Evolutionary conservation across 2,329 filamentous ascomycete species (phyloP), one percentile per base, ranked within the genome.

Genomic region (Colletotrichum shisoi): DNA sequence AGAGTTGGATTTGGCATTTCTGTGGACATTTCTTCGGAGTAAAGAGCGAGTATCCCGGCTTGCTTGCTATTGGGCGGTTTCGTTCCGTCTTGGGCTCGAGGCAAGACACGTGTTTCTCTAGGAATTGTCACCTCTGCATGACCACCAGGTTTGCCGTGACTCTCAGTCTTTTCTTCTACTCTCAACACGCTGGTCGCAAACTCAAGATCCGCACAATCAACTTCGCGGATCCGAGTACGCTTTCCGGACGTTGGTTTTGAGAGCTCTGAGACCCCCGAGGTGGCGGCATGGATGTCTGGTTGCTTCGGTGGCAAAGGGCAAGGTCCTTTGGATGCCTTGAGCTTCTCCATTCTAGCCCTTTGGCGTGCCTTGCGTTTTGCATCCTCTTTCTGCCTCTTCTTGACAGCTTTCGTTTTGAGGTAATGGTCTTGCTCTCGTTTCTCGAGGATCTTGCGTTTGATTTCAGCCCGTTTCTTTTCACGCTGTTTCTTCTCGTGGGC

Each of bases 401-500:
- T 75, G 49, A 77, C 76, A 37, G 78, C 75, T 54, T 78, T 79
- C 19, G 73, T 76, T 57, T 76, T 75, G 13, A 80, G 71, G 15
- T 78, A 79, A 51, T 81, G 74, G 3, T 70, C 63, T 57, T 77
- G 73, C 39, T 78, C 77, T n/a, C 74, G 73, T 62, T 79, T 81
- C 13, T 77, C 74, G n/a, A 79, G 77, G 12, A 81, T 74, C 73
- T 83, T 83, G 53, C 78, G 77, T 58, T 77, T 76, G 51, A 74
- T 58, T 24, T 73, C 73, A 11, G 73, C 71, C 40, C 79, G 77
- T 71, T 77, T 69, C 73, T 78, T 79, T 2, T 76, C 76, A 62
- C 78, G 79, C 46, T 79, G 76, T 70, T 80, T 80, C 63, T 79
- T 78, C 71, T 82, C 79, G 24, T 80, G 78, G 2, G 80, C 81